Percentiles rank a stretch among this genome's conserved stretches.
Conservation (phyloP, 2,329 filamentous ascomycete genomes). For the Xylaria sp. region DNA sequence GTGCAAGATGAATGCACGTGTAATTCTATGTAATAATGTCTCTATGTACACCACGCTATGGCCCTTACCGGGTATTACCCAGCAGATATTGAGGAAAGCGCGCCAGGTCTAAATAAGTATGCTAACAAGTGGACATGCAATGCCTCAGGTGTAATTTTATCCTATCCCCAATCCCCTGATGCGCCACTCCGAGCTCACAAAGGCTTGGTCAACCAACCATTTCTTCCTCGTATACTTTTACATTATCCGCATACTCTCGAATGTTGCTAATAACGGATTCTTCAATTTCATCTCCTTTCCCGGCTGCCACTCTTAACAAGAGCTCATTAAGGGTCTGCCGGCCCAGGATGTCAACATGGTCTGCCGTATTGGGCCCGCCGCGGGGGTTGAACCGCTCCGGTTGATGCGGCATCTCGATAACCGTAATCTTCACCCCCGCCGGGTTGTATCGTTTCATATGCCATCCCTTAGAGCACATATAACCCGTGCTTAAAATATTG, state of each 20-base stretch:
- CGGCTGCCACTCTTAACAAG: slow-evolving; percentile 85
- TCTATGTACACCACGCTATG: slow-evolving; percentile 22
- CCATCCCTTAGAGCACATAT: slow-evolving; percentile 98
- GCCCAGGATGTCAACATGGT: slow-evolving; percentile 96
- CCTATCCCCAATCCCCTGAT: slow-evolving; percentile 22
- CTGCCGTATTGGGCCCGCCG: slow-evolving; percentile 76
- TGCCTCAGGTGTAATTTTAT: slow-evolving; percentile 22
- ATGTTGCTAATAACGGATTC: slow-evolving; percentile 86
- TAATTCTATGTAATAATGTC: slow-evolving; percentile 3
- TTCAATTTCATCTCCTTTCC: slow-evolving; percentile 80
- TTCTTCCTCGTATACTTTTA: slow-evolving; percentile 80
- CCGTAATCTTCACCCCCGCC: slow-evolving; percentile 79
- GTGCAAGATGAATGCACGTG: background rate
- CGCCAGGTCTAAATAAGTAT: slow-evolving; percentile 6
- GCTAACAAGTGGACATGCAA: slow-evolving; percentile 18
- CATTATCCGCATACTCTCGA: slow-evolving; percentile 80
- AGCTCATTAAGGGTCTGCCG: slow-evolving; percentile 90
- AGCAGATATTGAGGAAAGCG: slow-evolving; percentile 10
- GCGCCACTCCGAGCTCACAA: slow-evolving; percentile 1
- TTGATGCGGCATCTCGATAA: slow-evolving; percentile 96
- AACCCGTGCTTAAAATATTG: slow-evolving; percentile 88
- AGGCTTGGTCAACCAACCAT: slow-evolving; percentile 14
- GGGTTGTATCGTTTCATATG: slow-evolving; percentile 94
- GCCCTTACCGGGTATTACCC: slow-evolving; percentile 14
- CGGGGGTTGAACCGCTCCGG: slow-evolving; percentile 91